Evolutionary conservation across 1,284 basidiomycete genomes (phyloP).

Genomic region (Marasmius fiardii): DNA sequence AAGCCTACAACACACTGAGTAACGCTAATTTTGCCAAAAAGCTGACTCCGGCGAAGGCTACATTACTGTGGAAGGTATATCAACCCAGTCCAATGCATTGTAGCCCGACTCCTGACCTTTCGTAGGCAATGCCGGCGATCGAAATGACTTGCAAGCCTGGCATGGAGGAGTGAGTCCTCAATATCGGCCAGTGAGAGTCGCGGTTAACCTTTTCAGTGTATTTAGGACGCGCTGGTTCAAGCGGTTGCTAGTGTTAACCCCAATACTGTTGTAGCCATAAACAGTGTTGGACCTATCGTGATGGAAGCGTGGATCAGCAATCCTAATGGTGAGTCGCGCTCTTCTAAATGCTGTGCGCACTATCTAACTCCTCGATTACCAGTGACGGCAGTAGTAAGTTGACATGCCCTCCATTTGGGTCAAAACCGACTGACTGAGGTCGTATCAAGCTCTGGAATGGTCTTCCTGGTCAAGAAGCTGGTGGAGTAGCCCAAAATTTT

Average conservation of each 20-base stretch:
- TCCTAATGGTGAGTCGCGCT: slow-evolving; percentile 51
- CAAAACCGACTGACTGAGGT: not conserved
- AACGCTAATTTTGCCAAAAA: slow-evolving; percentile 24
- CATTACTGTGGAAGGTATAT: slow-evolving; percentile 52
- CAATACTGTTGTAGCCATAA: slow-evolving; percentile 75
- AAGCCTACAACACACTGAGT: slow-evolving; percentile 23
- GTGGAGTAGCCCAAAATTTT: slow-evolving; percentile 19
- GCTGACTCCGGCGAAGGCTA: slow-evolving; percentile 51
- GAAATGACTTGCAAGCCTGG: slow-evolving; percentile 70
- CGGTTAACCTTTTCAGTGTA: not conserved
- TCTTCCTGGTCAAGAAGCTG: slow-evolving; percentile 71
- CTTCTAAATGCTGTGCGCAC: not conserved
- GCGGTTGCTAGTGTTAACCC: slow-evolving; percentile 49
- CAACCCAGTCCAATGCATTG: not conserved
- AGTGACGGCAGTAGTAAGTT: slow-evolving; percentile 50
- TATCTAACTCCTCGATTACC: not conserved
- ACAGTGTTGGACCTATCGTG: slow-evolving; percentile 68
- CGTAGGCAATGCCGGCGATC: slow-evolving; percentile 55
- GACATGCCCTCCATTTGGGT: not conserved
- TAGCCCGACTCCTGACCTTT: not conserved
- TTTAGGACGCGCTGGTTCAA: slow-evolving; percentile 52
- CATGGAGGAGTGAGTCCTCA: slow-evolving; percentile 46
- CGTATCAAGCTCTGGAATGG: slow-evolving; percentile 46
- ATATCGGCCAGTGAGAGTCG: slow-evolving; percentile 9
- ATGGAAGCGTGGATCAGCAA: slow-evolving; percentile 68